These are phyloP conservation scores for Sporothrix variecibatus DNA, from an alignment of 2,329 filamentous ascomycete species.

Conservation along the genomic window DNA sequence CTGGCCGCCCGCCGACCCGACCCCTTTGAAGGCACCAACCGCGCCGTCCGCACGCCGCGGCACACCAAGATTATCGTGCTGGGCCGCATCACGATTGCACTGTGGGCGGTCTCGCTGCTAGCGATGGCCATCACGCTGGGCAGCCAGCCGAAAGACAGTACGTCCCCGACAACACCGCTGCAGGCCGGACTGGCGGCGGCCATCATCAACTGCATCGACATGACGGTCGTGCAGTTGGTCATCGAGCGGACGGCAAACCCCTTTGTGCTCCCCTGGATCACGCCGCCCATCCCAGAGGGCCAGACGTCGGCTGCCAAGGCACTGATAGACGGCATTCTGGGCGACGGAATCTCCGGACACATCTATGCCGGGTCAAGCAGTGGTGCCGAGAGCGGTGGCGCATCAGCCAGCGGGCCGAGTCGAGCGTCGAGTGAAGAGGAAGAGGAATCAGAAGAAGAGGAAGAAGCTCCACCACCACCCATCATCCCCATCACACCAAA, in stretches of 20 bases:
- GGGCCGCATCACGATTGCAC: conserved; percentile 34
- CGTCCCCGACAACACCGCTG: not conserved
- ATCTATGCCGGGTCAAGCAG: not conserved
- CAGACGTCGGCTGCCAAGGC: conserved; percentile 26
- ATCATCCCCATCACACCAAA: not conserved
- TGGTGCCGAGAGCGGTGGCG: not conserved
- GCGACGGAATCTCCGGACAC: conserved; percentile 28
- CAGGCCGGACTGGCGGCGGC: conserved; percentile 28
- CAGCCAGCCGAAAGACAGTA: not conserved
- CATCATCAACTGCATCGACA: conserved; percentile 25
- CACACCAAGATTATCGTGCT: conserved; percentile 38
- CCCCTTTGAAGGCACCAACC: conserved; percentile 32
- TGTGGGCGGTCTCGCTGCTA: conserved; percentile 37
- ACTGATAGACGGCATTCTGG: conserved; percentile 28
- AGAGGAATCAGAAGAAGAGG: not conserved
- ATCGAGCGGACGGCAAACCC: conserved; percentile 29
- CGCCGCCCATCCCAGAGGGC: conserved; percentile 26
- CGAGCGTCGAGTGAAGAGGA: conserved; percentile 2
- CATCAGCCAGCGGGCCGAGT: not conserved
- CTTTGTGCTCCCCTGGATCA: conserved; percentile 33
- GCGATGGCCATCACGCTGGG: conserved; percentile 34
- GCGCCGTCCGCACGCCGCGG: conserved; percentile 36
- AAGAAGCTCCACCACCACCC: not conserved
- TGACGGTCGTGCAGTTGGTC: conserved; percentile 22
- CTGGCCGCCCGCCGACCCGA: conserved; percentile 34